phyloP scores from a whole-genome alignment of 331 rosid genomes.

The Quercus phellos region DNA sequence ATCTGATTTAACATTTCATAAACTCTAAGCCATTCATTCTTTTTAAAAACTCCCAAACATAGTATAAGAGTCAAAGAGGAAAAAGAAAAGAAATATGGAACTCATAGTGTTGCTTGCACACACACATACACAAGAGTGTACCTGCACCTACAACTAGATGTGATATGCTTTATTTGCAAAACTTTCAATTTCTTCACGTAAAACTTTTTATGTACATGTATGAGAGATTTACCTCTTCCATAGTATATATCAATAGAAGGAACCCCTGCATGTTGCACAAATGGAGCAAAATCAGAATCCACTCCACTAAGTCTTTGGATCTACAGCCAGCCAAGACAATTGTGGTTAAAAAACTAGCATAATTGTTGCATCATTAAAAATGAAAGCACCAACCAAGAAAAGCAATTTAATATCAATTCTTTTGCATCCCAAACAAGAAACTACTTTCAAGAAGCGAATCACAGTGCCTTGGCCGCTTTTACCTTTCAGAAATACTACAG shows the following conservation, averaged over 20 bases:
- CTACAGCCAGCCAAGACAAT: slow-evolving; percentile 43
- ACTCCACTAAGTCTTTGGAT: slow-evolving; percentile 67
- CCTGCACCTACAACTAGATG: neutral
- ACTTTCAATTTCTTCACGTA: slow-evolving; percentile 7
- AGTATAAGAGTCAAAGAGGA: neutral
- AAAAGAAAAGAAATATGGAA: neutral
- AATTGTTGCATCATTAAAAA: neutral
- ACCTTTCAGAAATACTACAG: neutral
- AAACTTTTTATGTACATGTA: neutral
- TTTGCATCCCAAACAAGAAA: neutral
- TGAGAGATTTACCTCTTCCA: slow-evolving; percentile 60
- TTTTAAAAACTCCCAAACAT: neutral
- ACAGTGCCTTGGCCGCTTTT: neutral
- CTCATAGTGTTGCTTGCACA: neutral
- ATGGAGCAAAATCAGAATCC: slow-evolving; percentile 89
- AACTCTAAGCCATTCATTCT: neutral
- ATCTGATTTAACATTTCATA: neutral
- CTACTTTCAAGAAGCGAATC: neutral
- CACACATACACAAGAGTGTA: neutral
- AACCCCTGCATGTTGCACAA: slow-evolving; percentile 89
- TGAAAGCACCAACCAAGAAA: slow-evolving; percentile 11
- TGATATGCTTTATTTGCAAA: neutral
- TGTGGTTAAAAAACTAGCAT: slow-evolving; percentile 12
- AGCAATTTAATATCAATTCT: neutral
- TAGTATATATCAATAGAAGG: slow-evolving; percentile 81